phyloP scores from a whole-genome alignment of 768 basidiomycete species.

The Candolleomyces eurysporus region DNA sequence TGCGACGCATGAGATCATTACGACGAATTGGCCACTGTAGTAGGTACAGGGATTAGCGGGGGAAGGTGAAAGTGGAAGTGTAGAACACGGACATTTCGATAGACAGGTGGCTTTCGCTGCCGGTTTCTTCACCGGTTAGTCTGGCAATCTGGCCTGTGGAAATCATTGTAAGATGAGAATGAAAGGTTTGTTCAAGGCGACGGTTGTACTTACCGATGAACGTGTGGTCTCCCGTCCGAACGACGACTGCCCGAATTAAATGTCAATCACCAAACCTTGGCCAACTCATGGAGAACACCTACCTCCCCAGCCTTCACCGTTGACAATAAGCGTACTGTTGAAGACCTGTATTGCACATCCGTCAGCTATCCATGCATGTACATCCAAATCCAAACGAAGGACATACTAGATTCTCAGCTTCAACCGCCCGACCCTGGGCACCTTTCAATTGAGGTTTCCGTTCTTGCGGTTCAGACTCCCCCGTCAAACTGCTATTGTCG shows the following conservation, averaged over 20 bases:
- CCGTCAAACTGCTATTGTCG: slow-evolving; percentile 69
- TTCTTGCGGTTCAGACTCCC: slow-evolving; percentile 71
- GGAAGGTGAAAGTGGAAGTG: background rate
- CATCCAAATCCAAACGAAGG: background rate
- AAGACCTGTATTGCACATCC: slow-evolving; percentile 45
- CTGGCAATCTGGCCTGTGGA: slow-evolving; percentile 61
- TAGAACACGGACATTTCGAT: slow-evolving; percentile 52
- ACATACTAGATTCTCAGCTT: slow-evolving; percentile 62
- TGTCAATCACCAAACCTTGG: background rate
- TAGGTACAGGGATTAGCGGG: background rate
- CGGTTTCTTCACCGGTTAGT: slow-evolving; percentile 61
- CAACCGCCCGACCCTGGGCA: slow-evolving; percentile 46
- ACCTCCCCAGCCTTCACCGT: slow-evolving; percentile 73
- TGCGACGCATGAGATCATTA: slow-evolving; percentile 60
- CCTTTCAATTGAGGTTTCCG: slow-evolving; percentile 48
- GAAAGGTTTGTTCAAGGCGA: too few relatives aligned
- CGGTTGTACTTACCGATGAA: slow-evolving; percentile 48
- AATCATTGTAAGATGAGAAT: slow-evolving; percentile 3
- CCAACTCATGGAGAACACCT: slow-evolving; percentile 29
- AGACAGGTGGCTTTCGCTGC: slow-evolving; percentile 64
- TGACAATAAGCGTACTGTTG: slow-evolving; percentile 67
- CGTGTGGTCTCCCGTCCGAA: slow-evolving; percentile 65
- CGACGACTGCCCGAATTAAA: slow-evolving; percentile 43
- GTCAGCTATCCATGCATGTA: background rate
- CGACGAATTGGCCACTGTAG: slow-evolving; percentile 55